Percentiles rank a stretch among this genome's conserved stretches.
phyloP scores from a whole-genome alignment of 2,329 filamentous ascomycete species.

The Albifimbria verrucaria region DNA sequence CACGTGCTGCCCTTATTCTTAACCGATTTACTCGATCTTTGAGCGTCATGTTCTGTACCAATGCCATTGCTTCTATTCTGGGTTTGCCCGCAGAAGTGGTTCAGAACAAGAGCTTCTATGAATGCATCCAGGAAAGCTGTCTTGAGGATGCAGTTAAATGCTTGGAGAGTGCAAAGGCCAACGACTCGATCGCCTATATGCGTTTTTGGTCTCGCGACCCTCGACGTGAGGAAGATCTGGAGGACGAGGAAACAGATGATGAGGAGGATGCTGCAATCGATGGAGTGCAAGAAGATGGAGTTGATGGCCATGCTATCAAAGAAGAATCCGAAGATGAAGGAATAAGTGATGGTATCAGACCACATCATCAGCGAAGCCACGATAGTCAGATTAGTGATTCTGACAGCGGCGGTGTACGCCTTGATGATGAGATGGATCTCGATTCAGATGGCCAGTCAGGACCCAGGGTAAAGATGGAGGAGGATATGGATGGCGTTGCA shows the following conservation, averaged over 20 bases:
- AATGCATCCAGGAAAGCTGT: slow-evolving; percentile 77
- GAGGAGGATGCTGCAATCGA: slow-evolving; percentile 40
- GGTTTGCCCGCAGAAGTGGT: slow-evolving; percentile 68
- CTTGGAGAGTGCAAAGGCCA: slow-evolving; percentile 81
- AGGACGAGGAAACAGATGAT: slow-evolving; percentile 36
- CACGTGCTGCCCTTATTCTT: slow-evolving; percentile 77
- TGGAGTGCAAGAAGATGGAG: slow-evolving; percentile 1
- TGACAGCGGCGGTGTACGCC: slow-evolving; percentile 43
- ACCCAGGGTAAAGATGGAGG: slow-evolving; percentile 33
- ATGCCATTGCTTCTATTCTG: slow-evolving; percentile 70
- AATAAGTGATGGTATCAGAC: background rate
- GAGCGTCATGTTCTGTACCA: slow-evolving; percentile 83
- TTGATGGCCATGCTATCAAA: slow-evolving; percentile 5
- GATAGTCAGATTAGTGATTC: slow-evolving; percentile 28
- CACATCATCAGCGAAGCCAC: background rate
- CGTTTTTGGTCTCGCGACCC: slow-evolving; percentile 83
- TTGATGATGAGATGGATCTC: slow-evolving; percentile 40
- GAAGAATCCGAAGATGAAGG: background rate
- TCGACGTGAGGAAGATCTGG: slow-evolving; percentile 51
- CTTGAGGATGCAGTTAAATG: slow-evolving; percentile 73
- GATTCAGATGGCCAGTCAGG: slow-evolving; percentile 26
- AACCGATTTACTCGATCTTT: slow-evolving; percentile 82
- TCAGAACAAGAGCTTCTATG: slow-evolving; percentile 78
- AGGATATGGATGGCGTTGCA: slow-evolving; percentile 11
- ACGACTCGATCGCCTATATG: slow-evolving; percentile 87